phyloP scores from a whole-genome alignment of 305 asterid genomes.

The Euphrasia arctica region DNA sequence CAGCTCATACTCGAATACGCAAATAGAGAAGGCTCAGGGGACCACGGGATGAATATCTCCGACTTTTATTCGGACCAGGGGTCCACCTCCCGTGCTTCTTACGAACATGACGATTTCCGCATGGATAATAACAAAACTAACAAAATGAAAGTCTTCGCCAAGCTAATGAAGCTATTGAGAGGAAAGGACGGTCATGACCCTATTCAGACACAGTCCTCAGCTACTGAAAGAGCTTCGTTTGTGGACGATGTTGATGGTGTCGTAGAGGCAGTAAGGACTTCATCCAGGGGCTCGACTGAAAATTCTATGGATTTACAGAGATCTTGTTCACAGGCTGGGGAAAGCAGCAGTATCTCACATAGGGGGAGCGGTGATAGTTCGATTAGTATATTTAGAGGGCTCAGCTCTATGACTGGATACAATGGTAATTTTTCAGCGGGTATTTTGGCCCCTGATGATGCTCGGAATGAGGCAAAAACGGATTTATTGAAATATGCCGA shows the following conservation, averaged over 20 bases:
- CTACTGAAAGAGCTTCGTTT: slow-evolving; percentile 4
- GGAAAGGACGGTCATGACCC: slow-evolving; percentile 49
- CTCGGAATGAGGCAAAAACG: slow-evolving; percentile 39
- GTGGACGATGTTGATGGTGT: slow-evolving; percentile 18
- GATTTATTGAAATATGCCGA: slow-evolving; percentile 76
- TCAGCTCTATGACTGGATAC: slow-evolving; percentile 31
- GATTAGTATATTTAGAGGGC: slow-evolving; percentile 37
- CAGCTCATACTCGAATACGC: slow-evolving; percentile 86
- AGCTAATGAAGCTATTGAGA: slow-evolving; percentile 55
- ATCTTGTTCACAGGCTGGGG: slow-evolving; percentile 36
- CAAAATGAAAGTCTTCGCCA: slow-evolving; percentile 51
- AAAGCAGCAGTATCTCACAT: slow-evolving; percentile 31
- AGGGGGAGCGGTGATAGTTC: slow-evolving; percentile 49
- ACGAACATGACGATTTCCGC: slow-evolving; percentile 49
- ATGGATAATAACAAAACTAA: slow-evolving; percentile 32
- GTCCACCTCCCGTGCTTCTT: slow-evolving; percentile 69
- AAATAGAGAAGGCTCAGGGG: slow-evolving; percentile 50
- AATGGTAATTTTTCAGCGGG: slow-evolving; percentile 24
- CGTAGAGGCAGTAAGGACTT: slow-evolving; percentile 31
- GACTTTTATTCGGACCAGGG: slow-evolving; percentile 56
- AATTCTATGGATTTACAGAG: slow-evolving; percentile 48
- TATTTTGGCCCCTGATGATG: slow-evolving; percentile 33
- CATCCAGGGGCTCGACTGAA: slow-evolving; percentile 42
- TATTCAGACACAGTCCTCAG: slow-evolving; percentile 25
- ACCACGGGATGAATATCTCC: slow-evolving; percentile 28